Conservation (phyloP, 768 basidiomycete genomes). For the Fistulinella prunicolor region DNA sequence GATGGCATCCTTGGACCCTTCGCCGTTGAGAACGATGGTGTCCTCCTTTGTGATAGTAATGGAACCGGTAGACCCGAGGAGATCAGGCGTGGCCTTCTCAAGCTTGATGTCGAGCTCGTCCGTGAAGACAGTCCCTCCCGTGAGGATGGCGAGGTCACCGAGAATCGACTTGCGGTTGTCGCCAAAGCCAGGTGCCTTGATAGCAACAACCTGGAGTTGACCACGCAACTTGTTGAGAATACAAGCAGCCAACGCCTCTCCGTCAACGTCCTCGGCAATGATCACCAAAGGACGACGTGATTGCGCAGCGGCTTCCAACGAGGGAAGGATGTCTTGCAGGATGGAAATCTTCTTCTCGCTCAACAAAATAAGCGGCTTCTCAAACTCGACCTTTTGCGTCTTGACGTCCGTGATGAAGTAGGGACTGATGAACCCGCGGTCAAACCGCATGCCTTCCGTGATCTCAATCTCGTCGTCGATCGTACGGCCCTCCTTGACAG, state of each 20-base stretch:
- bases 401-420: slow-evolving; percentile 99
- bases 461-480: slow-evolving; percentile 99
- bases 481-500: slow-evolving; percentile 97
- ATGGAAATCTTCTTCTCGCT: slow-evolving; percentile 98
- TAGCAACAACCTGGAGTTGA: slow-evolving; percentile 88
- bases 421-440: slow-evolving; percentile 96
- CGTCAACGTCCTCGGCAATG: slow-evolving; percentile 97
- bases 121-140: slow-evolving; percentile 96
- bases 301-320: slow-evolving; percentile 80
- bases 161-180: slow-evolving; percentile 99
- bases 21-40: slow-evolving; percentile 93
- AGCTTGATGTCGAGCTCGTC: slow-evolving; percentile 97
- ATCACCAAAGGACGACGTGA: slow-evolving; percentile 88
- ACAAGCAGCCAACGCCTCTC: slow-evolving; percentile 95
- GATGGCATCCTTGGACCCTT: slow-evolving; percentile 87
- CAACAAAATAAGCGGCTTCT: slow-evolving; percentile 92
- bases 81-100: slow-evolving; percentile 81
- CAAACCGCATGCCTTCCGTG: slow-evolving; percentile 99
- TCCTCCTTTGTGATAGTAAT: slow-evolving; percentile 98
- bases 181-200: slow-evolving; percentile 98
- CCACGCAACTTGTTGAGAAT: slow-evolving; percentile 99
- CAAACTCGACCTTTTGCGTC: slow-evolving; percentile 91
- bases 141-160: slow-evolving; percentile 95
- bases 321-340: slow-evolving; percentile 92
- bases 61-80: slow-evolving; percentile 88